phyloP scores from a whole-genome alignment of 1,284 basidiomycete genomes.

The Apiotrichum laibachii region DNA sequence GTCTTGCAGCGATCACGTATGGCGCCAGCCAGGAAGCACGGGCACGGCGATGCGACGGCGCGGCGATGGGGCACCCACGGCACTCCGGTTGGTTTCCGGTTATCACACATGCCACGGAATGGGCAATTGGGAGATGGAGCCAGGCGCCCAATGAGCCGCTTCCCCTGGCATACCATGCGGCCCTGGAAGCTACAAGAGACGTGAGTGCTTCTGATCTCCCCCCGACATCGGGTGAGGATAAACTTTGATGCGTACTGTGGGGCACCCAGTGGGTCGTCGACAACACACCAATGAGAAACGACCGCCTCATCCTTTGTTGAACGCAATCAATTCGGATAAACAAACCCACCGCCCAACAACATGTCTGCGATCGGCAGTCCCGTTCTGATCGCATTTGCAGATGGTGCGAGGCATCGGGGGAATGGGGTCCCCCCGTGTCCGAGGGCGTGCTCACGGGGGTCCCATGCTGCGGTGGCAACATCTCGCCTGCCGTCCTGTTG shows the following conservation, averaged over 20 bases:
- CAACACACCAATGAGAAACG: too few species aligned
- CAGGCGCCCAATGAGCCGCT: too few species aligned
- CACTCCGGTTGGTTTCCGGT: not conserved
- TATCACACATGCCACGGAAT: not conserved
- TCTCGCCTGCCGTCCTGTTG: not conserved
- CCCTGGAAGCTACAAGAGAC: too few species aligned
- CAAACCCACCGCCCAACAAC: not conserved
- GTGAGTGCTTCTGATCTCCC: too few species aligned
- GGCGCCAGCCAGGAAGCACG: not conserved
- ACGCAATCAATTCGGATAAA: not conserved
- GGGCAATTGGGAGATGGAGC: not conserved
- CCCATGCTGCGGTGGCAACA: not conserved
- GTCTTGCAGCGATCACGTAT: not conserved
- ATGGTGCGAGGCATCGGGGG: not conserved
- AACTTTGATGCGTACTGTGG: not conserved
- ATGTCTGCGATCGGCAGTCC: not conserved
- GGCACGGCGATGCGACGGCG: conserved; percentile 2
- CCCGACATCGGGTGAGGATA: not conserved
- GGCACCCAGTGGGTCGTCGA: not conserved
- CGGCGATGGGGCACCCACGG: conserved; percentile 3
- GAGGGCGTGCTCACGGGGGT: not conserved
- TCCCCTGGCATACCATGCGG: too few species aligned
- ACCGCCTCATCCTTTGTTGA: too few species aligned
- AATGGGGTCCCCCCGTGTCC: conserved; percentile 1
- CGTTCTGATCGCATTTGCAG: not conserved